Percentiles rank a stretch among this genome's conserved stretches.
Evolutionary conservation across 2,329 filamentous ascomycete genomes (phyloP).

Genomic region (Neopestalotiopsis clavispora): DNA sequence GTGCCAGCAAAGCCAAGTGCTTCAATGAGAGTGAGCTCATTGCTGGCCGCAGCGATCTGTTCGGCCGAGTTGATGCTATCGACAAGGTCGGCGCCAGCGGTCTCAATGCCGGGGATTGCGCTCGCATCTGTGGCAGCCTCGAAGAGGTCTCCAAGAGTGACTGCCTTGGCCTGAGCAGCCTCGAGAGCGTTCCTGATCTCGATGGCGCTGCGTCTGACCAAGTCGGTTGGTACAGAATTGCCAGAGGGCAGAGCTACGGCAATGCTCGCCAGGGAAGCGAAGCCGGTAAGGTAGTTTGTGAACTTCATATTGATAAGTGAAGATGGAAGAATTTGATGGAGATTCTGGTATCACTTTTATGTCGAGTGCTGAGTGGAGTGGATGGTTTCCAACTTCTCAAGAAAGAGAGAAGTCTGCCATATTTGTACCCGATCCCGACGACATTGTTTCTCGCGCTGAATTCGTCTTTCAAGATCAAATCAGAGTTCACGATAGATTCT

Average conservation of each 20-base stretch:
- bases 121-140: background rate
- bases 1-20: slow-evolving; percentile 13
- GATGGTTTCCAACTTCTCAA: background rate
- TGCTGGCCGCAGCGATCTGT: slow-evolving; percentile 7
- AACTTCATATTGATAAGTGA: background rate
- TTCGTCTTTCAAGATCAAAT: too few relatives aligned
- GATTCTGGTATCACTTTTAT: background rate
- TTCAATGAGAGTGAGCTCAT: slow-evolving; percentile 4
- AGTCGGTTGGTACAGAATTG: background rate
- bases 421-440: background rate
- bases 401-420: background rate
- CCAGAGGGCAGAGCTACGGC: background rate
- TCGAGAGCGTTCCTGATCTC: background rate
- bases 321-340: background rate
- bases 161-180: slow-evolving; percentile 3
- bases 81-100: background rate
- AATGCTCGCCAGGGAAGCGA: background rate
- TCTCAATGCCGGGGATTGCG: background rate
- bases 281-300: background rate
- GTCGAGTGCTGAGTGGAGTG: background rate
- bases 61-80: slow-evolving; percentile 3
- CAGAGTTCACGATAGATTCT: background rate
- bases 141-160: background rate
- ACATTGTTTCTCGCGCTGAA: too few relatives aligned
- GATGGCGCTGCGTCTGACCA: background rate